Evolutionary conservation across 2,329 filamentous ascomycete species (phyloP).

Genomic region (Davidsoniella neocaledoniae): DNA sequence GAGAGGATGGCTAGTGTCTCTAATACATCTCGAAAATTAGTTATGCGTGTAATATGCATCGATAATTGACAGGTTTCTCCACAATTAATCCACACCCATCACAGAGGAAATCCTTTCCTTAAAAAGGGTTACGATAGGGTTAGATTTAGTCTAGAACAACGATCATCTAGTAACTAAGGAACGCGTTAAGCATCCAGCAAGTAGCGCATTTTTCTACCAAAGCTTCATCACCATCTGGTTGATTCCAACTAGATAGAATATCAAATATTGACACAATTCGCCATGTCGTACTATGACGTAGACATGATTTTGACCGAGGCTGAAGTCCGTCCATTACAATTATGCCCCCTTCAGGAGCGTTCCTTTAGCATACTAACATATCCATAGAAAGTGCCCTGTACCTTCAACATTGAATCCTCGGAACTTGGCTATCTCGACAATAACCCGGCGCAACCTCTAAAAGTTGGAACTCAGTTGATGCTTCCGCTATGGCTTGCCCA

Average conservation of each 20-base stretch:
- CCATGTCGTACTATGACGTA: conserved; percentile 68
- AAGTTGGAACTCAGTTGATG: conserved; percentile 60
- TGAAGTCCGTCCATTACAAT: conserved; percentile 36
- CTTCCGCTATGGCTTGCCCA: conserved; percentile 90
- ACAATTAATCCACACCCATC: no score
- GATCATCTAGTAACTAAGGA: background rate
- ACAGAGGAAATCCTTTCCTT: no score
- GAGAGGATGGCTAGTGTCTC: no score
- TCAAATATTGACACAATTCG: background rate
- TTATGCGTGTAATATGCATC: no score
- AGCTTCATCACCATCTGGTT: no score
- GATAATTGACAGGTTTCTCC: no score
- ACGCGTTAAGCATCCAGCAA: background rate
- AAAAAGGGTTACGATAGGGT: no score
- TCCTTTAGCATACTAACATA: conserved; percentile 8
- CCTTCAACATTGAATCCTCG: conserved; percentile 78
- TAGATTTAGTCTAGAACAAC: background rate
- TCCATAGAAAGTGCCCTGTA: conserved; percentile 77
- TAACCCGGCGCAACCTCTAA: conserved; percentile 53
- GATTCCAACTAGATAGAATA: background rate
- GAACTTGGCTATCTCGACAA: conserved; percentile 81
- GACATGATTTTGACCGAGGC: conserved; percentile 73
- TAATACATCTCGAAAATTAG: no score
- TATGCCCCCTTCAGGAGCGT: background rate
- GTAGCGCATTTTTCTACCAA: background rate